phyloP scores from a whole-genome alignment of 805 yeast genomes.

The Yarrowia osloensis region DNA sequence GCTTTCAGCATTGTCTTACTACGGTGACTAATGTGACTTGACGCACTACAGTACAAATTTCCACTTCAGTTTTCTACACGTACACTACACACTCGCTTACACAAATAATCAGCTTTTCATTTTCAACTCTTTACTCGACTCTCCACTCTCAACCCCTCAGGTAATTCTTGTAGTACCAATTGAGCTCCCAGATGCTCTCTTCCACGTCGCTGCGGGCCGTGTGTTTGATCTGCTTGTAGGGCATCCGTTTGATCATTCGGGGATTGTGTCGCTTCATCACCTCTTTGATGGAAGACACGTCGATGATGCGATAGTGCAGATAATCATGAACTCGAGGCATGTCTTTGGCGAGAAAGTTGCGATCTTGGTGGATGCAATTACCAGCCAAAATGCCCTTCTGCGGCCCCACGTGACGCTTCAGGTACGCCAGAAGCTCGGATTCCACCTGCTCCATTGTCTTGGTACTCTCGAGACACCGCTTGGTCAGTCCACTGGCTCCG shows the following conservation, averaged over 20 bases:
- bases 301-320: not conserved
- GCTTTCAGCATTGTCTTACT: too few relatives aligned
- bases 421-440: not conserved
- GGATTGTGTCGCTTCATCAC: constrained; percentile 2
- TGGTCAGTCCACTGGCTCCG: not conserved
- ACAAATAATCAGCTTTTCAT: too few relatives aligned
- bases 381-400: not conserved
- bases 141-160: not conserved
- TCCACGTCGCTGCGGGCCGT: not conserved
- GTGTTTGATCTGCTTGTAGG: constrained; percentile 5
- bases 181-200: not conserved
- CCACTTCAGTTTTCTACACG: too few relatives aligned
- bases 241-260: not conserved
- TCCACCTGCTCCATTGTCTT: not conserved
- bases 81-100: too few relatives aligned
- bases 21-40: too few relatives aligned
- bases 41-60: too few relatives aligned
- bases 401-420: not conserved
- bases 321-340: not conserved
- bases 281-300: constrained; percentile 2
- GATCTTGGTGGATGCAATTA: not conserved
- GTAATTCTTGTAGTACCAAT: not conserved
- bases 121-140: not conserved
- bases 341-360: constrained; percentile 2
- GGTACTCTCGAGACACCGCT: not conserved